These are phyloP conservation scores for Solanum pimpinellifolium DNA, from an alignment of 257 asterid genomes.

Conservation along the genomic window DNA sequence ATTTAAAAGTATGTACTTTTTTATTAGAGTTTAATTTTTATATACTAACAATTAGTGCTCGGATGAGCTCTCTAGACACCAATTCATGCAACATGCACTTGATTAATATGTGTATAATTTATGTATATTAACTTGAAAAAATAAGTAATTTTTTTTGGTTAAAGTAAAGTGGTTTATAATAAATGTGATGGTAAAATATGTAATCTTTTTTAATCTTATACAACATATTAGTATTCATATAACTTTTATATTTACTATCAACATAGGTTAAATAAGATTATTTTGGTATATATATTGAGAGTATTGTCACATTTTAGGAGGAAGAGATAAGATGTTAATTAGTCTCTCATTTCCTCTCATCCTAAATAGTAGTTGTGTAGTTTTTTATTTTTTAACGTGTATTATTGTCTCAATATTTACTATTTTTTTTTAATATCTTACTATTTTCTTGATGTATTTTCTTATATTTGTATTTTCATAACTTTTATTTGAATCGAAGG, in stretches of 20 bases:
- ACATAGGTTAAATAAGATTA: background rate
- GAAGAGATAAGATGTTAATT: background rate
- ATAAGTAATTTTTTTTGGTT: background rate
- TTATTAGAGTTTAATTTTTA: background rate
- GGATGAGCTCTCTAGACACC: background rate
- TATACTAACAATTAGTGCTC: background rate
- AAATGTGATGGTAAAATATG: background rate
- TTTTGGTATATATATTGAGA: background rate
- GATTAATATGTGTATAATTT: background rate
- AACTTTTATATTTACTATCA: background rate
- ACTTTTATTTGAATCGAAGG: accelerated
- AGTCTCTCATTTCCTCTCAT: background rate
- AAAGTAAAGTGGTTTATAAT: background rate
- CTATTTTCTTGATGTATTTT: background rate
- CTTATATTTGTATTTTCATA: background rate
- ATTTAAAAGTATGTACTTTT: background rate
- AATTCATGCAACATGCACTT: background rate
- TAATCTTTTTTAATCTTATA: background rate
- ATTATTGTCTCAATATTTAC: too few species aligned
- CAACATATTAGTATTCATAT: background rate
- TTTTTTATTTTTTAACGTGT: background rate
- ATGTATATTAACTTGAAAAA: background rate
- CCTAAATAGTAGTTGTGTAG: background rate
- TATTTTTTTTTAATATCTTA: background rate
- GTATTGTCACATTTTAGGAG: background rate